Percentiles rank a stretch among this genome's conserved stretches.
These are phyloP conservation scores for Nephelium lappaceum DNA, from an alignment of 345 rosid species.

Conservation along the genomic window DNA sequence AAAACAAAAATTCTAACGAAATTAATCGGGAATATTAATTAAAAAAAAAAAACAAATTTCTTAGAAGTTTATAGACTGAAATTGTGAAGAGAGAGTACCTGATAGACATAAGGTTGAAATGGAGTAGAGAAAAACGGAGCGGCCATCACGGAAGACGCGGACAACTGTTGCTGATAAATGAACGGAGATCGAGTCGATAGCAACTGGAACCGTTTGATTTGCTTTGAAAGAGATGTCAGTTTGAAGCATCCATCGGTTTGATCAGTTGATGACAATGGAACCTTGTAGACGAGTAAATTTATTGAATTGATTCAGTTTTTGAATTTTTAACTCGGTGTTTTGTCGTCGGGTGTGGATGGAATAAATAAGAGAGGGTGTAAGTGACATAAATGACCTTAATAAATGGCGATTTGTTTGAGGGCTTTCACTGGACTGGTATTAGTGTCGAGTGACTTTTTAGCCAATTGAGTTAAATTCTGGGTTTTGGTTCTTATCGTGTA, in stretches of 20 bases:
- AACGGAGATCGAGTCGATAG: background rate
- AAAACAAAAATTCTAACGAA: slow-evolving; percentile 16
- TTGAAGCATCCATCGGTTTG: slow-evolving; percentile 8
- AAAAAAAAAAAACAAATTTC: background rate
- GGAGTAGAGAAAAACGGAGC: slow-evolving; percentile 98
- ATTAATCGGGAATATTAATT: background rate
- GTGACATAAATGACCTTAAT: slow-evolving; percentile 10
- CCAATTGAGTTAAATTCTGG: slow-evolving; percentile 11
- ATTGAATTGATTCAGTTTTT: background rate
- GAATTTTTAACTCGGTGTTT: background rate
- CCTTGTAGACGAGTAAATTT: background rate
- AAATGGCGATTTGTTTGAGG: background rate
- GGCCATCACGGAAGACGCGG: slow-evolving; percentile 57
- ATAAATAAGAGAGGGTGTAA: background rate
- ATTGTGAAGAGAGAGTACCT: slow-evolving; percentile 47
- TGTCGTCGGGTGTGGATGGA: background rate
- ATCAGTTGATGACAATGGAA: background rate
- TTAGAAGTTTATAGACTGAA: background rate
- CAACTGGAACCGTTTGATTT: background rate
- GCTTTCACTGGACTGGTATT: background rate
- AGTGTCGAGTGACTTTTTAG: background rate
- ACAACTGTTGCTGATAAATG: slow-evolving; percentile 4
- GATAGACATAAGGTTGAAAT: slow-evolving; percentile 96
- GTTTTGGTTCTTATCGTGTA: background rate
- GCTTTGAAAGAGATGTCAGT: background rate